Evolutionary conservation across 2,329 filamentous ascomycete species (phyloP).

Genomic region (Trichoderma arundinaceum): DNA sequence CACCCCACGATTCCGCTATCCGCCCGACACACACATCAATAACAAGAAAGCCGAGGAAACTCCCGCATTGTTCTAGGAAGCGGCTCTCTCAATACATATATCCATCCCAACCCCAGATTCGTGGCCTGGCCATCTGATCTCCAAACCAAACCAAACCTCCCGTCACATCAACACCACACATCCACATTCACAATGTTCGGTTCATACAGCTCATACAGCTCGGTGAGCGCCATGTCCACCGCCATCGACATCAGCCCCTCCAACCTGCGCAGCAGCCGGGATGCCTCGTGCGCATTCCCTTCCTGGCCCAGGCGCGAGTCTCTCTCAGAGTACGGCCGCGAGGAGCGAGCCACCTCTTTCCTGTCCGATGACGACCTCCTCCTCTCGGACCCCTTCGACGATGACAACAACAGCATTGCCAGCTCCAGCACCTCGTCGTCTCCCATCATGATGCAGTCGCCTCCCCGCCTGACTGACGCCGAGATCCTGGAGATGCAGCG

Average conservation of each 20-base stretch:
- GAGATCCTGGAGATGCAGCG: constrained; percentile 58
- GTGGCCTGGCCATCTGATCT: constrained; percentile 7
- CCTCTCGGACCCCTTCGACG: constrained; percentile 56
- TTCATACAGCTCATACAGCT: constrained; percentile 58
- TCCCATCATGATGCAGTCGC: constrained; percentile 41
- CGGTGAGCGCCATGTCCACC: constrained; percentile 50
- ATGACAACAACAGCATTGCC: constrained; percentile 56
- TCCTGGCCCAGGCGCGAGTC: constrained; percentile 64
- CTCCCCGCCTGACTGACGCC: constrained; percentile 51
- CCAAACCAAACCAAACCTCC: neutral
- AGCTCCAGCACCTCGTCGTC: constrained; percentile 52
- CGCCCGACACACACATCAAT: constrained; percentile 8
- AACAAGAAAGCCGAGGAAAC: constrained; percentile 20
- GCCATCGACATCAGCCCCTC: constrained; percentile 55
- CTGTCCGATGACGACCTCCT: constrained; percentile 70
- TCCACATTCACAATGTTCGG: constrained; percentile 51
- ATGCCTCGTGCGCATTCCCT: constrained; percentile 60
- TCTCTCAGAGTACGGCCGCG: constrained; percentile 51
- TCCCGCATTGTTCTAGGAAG: neutral
- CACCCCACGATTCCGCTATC: constrained; percentile 11
- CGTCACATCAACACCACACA: constrained; percentile 3
- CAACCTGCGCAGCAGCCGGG: constrained; percentile 47
- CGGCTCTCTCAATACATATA: constrained; percentile 10
- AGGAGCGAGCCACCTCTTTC: constrained; percentile 58
- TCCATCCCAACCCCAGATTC: constrained; percentile 22